Base-by-base conservation (phyloP, 768 basidiomycete genomes). In the Botryobasidium botryosum region DNA sequence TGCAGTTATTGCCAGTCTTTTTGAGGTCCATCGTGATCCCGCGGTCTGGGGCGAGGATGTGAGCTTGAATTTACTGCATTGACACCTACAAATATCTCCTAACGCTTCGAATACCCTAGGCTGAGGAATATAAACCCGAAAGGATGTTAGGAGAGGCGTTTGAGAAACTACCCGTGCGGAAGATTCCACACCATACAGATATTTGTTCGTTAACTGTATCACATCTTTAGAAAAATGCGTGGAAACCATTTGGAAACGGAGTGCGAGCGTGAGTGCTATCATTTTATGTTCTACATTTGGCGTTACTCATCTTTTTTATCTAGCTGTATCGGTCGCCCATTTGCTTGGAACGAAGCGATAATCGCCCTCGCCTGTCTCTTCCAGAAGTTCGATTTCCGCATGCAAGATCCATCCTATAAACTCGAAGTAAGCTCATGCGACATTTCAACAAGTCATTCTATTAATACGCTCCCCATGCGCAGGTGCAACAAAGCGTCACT, bases 31-130 rank as follows among this genome's bases (percentile, higher is more conserved):
- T 32, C 52, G 60, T 10, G 69, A 71, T 50, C 62, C 64, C 2
- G 51, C 49, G n/a, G 62, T 69, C 1, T 71, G 67, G 65, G 70
- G 70, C 2, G 67, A 68, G 31, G 67, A 71, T 53, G 69, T 68
- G 50, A 1, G 46, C 46, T 36, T 29, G 10, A 4, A n/a, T 17
- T 4, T 29, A 17, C 27, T n/a, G 40, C 6, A 40, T 27, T 15
- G 27, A 10, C 8, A n/a, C 31, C 28, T 31, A n/a, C n/a, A n/a
- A n/a, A 18, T n/a, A 5, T 24, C 10, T n/a, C n/a, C n/a, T 44
- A 20, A 37, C 21, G 13, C 18, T 25, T n/a, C n/a, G n/a, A 13
- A 6, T 15, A 12, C 35, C 40, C 29, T 1, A 23, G 13, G 27
- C 59, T 56, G 55, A 63, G 5, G 61, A 64, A 42, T 70, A 65